Base-by-base conservation (phyloP, 371 early-diverging fungal genomes). In the Nosema muscidifuracis region DNA sequence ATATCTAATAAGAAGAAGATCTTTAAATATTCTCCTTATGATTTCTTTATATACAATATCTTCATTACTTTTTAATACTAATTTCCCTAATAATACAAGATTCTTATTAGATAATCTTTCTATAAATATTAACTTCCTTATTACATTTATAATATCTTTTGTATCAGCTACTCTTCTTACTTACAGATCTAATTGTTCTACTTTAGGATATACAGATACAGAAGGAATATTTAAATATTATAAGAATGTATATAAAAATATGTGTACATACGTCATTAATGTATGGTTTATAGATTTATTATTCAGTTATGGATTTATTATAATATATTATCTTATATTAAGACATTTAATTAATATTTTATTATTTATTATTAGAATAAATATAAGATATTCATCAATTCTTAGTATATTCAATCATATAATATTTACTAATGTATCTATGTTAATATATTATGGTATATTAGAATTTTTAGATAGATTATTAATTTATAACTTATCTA, bases 381-480 rank as follows among this genome's bases (percentile, higher is more conserved):
- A 9, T 36, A 2, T 15, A 1, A 18, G 18, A 30, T 67, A 38
- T 40, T 38, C 57, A 30, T 38, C 42, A 42, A 58, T 67, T 56
- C 68, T 58, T 15, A 56, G 57, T 31, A 30, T 60, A 34, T 36
- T 60, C 7, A 60, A 36, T 20, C 31, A 60, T 36, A 9, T 70
- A 24, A 47, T 70, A 20, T 0, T 47, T 28, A 18, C 20, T 3
- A 61, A 44, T 51, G 18, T 58, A n/a, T 70, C 70, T 16, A 31
- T 24, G 18, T 26, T 36, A 0, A 12, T 34, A 4, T 62, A 61
- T 22, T 60, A 42, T 6, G 26, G 44, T 31, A 24, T 70, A 26
- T 43, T 51, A 28, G 62, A 62, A 10, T 36, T 61, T 50, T 31
- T 70, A 16, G 62, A 70, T 61, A 58, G 50, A 36, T 38, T 70